A percentile compares a stretch with the other conserved stretches of the same genome.
Evolutionary conservation across 148 eudicot genomes (phyloP).

Genomic region (Silene latifolia): DNA sequence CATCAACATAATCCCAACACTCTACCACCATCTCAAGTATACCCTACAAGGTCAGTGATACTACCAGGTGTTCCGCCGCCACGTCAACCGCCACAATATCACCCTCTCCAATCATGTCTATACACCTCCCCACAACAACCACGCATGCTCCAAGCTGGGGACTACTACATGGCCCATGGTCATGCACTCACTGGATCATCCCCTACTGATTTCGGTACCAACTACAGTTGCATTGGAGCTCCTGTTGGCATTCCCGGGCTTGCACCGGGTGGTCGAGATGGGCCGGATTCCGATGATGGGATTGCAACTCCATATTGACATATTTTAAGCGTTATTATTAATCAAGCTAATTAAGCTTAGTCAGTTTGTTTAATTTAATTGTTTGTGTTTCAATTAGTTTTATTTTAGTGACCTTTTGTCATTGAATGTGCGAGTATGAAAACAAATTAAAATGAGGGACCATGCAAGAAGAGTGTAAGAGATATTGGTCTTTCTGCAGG

Average conservation of each 20-base stretch:
- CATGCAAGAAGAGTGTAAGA: conserved; percentile 12
- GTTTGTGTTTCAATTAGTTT: background rate
- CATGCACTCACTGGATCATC: conserved; percentile 46
- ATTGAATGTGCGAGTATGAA: background rate
- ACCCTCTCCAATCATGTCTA: conserved; percentile 30
- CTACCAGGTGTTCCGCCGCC: conserved; percentile 36
- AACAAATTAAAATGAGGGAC: background rate
- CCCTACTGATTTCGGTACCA: conserved; percentile 18
- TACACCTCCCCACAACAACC: conserved; percentile 45
- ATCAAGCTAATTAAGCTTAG: background rate
- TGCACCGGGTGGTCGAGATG: conserved; percentile 18
- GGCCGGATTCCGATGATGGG: conserved; percentile 12
- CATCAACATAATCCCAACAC: conserved; percentile 2
- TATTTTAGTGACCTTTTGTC: background rate
- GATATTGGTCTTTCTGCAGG: conserved; percentile 19
- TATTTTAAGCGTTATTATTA: background rate
- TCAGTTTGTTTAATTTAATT: background rate
- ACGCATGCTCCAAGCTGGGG: conserved; percentile 33
- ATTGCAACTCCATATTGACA: conserved; percentile 19
- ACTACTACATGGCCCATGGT: conserved; percentile 50
- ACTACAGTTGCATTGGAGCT: conserved; percentile 77
- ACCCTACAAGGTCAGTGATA: conserved; percentile 48
- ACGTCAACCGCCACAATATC: conserved; percentile 28
- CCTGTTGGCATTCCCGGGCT: conserved; percentile 49
- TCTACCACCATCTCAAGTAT: conserved; percentile 37